Conservation (phyloP, 192 early-diverging fungal species). For the Umbelopsis vinacea region DNA sequence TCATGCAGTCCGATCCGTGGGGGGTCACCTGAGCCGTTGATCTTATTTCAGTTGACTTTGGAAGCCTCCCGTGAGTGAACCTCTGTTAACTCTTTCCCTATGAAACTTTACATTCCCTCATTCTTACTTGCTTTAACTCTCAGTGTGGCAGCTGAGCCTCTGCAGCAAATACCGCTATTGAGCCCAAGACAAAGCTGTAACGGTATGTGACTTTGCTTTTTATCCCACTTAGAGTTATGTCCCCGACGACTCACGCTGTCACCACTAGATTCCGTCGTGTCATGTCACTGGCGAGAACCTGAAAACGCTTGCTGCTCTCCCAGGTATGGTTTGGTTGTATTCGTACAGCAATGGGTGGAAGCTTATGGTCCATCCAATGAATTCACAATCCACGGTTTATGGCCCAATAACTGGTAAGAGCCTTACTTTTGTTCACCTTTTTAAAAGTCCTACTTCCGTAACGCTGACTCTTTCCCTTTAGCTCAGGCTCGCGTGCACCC, state of each 20-base stretch:
- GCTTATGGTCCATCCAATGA: conserved; percentile 38
- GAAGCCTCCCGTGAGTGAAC: not conserved
- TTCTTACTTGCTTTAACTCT: not conserved
- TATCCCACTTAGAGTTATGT: not conserved
- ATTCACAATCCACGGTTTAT: conserved; percentile 50
- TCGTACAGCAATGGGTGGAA: conserved; percentile 40
- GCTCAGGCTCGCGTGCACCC: conserved; percentile 45
- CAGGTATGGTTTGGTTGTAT: conserved; percentile 38
- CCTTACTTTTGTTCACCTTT: too few species aligned
- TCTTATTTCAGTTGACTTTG: not conserved
- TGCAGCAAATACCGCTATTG: not conserved
- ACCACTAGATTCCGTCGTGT: conserved; percentile 24
- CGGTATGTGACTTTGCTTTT: conserved; percentile 8
- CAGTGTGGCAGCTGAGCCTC: not conserved
- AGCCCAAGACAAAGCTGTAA: not conserved
- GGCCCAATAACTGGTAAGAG: conserved; percentile 47
- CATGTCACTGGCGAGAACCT: conserved; percentile 36
- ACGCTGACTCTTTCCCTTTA: not conserved
- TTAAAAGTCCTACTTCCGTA: not conserved
- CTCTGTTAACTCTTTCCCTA: not conserved
- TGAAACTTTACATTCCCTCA: conserved; percentile 11
- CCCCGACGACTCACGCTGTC: conserved; percentile 1
- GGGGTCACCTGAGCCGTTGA: not conserved
- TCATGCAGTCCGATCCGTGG: not conserved
- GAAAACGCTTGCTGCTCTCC: conserved; percentile 40